Conservation (phyloP, 768 basidiomycete species). For the Lactarius akahatsu region DNA sequence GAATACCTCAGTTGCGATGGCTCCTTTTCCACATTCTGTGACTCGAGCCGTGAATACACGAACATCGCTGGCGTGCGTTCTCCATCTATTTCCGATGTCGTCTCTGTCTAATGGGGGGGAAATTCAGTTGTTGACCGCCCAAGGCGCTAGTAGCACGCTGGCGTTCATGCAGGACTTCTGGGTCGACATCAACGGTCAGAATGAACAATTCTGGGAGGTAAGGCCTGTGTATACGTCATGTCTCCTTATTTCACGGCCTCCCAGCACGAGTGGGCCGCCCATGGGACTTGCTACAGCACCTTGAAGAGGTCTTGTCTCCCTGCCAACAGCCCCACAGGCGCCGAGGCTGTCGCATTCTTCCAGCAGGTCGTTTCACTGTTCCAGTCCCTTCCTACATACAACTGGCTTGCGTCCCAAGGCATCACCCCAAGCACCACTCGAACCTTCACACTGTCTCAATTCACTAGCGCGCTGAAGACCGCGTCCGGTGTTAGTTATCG, state of each 20-base stretch:
- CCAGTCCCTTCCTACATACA: conserved; percentile 70
- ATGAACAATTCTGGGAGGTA: conserved; percentile 71
- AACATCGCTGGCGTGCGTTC: conserved; percentile 42
- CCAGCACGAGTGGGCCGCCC: conserved; percentile 66
- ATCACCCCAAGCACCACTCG: conserved; percentile 63
- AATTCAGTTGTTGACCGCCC: conserved; percentile 51
- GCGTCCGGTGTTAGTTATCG: conserved; percentile 48
- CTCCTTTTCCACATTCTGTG: conserved; percentile 38
- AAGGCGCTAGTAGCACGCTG: conserved; percentile 59
- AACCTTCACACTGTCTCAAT: conserved; percentile 56
- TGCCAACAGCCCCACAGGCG: conserved; percentile 54
- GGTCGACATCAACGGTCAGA: conserved; percentile 58
- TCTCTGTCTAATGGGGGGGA: conserved; percentile 4
- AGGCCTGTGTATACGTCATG: conserved; percentile 22
- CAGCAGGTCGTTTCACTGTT: conserved; percentile 58
- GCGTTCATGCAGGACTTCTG: conserved; percentile 63
- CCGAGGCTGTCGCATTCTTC: conserved; percentile 74
- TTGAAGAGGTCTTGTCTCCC: conserved; percentile 59
- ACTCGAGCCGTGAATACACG: conserved; percentile 47
- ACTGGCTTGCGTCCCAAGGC: conserved; percentile 67
- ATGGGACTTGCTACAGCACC: conserved; percentile 65
- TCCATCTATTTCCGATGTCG: not conserved
- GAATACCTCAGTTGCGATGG: conserved; percentile 52
- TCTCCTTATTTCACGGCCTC: not conserved
- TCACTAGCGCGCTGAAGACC: conserved; percentile 54